A percentile compares a stretch with the other conserved stretches of the same genome.
Conservation (phyloP, 192 early-diverging fungal genomes). For the Gonapodya prolifera region DNA sequence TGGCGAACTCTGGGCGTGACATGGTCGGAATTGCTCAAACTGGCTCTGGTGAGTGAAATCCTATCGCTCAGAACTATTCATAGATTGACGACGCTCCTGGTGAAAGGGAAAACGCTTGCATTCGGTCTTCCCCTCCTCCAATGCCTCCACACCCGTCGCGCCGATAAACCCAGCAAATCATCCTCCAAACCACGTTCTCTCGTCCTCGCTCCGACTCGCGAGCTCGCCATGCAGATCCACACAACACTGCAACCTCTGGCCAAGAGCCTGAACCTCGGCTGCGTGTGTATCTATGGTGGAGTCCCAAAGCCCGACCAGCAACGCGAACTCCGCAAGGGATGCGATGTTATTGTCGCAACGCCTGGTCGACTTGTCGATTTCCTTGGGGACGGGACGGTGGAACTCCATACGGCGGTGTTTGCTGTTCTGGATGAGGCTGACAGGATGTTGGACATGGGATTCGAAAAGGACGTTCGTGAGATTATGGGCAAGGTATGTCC, state of each 20-base stretch:
- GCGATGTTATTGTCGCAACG: conserved; percentile 81
- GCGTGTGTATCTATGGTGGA: conserved; percentile 83
- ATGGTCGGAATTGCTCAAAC: conserved; percentile 94
- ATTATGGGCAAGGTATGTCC: conserved; percentile 67
- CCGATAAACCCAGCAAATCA: neutral
- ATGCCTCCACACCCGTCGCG: neutral
- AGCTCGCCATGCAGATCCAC: conserved; percentile 57
- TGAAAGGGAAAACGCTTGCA: conserved; percentile 79
- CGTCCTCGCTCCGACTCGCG: conserved; percentile 65
- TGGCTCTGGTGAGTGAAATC: conserved; percentile 35
- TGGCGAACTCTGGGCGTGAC: conserved; percentile 67
- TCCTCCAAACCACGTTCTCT: conserved; percentile 38
- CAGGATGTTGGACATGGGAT: conserved; percentile 92
- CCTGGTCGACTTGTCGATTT: conserved; percentile 93
- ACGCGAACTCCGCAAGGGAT: conserved; percentile 30
- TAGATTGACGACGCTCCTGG: conserved; percentile 12
- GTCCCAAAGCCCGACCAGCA: conserved; percentile 61
- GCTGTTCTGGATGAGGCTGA: conserved; percentile 96
- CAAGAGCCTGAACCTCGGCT: conserved; percentile 44
- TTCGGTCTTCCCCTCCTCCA: conserved; percentile 80
- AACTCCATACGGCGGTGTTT: conserved; percentile 68
- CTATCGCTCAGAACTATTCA: no score
- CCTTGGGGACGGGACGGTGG: conserved; percentile 63
- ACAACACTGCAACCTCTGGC: conserved; percentile 44
- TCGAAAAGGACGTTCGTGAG: conserved; percentile 77